Conservation (phyloP, 257 asterid genomes). For the Solanum piurae region DNA sequence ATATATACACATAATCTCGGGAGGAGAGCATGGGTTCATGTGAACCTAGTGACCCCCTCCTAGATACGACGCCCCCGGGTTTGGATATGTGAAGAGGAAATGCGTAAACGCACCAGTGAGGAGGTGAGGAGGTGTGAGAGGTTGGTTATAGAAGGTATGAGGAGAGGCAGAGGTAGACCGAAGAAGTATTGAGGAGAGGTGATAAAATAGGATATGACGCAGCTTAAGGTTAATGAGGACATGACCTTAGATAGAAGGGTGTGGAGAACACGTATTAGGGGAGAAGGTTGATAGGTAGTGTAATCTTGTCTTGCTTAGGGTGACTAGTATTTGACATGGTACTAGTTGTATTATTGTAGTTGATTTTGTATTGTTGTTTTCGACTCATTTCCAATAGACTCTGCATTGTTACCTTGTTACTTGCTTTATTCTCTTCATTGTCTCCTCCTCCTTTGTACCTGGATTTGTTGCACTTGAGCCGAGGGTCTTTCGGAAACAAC, state of each 20-base stretch:
- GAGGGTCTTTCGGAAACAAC: neutral
- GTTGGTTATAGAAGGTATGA: neutral
- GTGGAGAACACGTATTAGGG: neutral
- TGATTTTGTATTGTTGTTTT: neutral
- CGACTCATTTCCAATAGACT: neutral
- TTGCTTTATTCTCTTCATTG: neutral
- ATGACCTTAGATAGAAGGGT: neutral
- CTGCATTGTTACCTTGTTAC: neutral
- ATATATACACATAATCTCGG: neutral
- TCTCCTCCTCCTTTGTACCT: neutral
- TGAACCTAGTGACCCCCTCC: too few species aligned
- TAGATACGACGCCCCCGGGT: neutral
- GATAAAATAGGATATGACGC: neutral
- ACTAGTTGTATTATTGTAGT: neutral
- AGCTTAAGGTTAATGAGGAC: neutral
- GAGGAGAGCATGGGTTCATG: too few species aligned
- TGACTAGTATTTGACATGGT: neutral
- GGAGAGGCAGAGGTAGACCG: neutral
- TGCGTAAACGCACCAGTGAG: neutral
- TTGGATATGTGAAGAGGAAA: neutral
- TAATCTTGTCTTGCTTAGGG: neutral
- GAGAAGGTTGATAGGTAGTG: neutral
- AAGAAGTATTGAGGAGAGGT: neutral
- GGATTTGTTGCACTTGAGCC: neutral
- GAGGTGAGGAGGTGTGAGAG: neutral